Evolutionary conservation across 345 rosid genomes (phyloP).

Genomic region (Citrus maxima): DNA sequence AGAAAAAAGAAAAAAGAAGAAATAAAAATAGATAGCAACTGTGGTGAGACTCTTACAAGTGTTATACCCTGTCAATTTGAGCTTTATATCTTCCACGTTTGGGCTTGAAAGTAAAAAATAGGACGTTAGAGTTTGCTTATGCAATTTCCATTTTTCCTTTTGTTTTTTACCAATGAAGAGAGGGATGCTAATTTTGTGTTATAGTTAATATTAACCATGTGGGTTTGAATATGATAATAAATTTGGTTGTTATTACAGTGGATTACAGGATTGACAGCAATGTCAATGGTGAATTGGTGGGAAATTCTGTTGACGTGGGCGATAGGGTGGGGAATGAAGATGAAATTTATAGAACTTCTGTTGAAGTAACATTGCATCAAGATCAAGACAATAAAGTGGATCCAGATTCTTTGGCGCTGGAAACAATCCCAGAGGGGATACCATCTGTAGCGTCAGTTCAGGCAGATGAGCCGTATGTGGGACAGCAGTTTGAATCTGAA

Average conservation of each 20-base stretch:
- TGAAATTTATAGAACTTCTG: slow-evolving; percentile 46
- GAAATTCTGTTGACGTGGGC: slow-evolving; percentile 43
- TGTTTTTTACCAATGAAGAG: neutral
- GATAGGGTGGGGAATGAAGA: slow-evolving; percentile 37
- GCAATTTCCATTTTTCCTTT: neutral
- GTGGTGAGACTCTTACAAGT: neutral
- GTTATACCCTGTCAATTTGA: neutral
- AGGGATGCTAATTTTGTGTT: neutral
- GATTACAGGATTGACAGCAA: slow-evolving; percentile 62
- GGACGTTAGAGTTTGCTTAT: neutral
- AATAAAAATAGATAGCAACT: neutral
- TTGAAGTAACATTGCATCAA: slow-evolving; percentile 38
- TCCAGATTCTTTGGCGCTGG: slow-evolving; percentile 31
- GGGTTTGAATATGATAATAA: neutral
- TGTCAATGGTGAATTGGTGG: slow-evolving; percentile 39
- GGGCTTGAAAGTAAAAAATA: neutral
- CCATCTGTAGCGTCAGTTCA: slow-evolving; percentile 30
- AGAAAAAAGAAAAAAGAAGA: neutral
- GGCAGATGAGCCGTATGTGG: slow-evolving; percentile 70
- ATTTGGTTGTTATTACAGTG: slow-evolving; percentile 51
- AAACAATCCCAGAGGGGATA: slow-evolving; percentile 29
- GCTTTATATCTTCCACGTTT: neutral
- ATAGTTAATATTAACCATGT: neutral
- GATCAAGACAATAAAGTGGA: slow-evolving; percentile 47
- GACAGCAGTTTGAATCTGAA: slow-evolving; percentile 93